phyloP scores from a whole-genome alignment of 2,329 filamentous ascomycete species.

The Trichoderma semiorbis region DNA sequence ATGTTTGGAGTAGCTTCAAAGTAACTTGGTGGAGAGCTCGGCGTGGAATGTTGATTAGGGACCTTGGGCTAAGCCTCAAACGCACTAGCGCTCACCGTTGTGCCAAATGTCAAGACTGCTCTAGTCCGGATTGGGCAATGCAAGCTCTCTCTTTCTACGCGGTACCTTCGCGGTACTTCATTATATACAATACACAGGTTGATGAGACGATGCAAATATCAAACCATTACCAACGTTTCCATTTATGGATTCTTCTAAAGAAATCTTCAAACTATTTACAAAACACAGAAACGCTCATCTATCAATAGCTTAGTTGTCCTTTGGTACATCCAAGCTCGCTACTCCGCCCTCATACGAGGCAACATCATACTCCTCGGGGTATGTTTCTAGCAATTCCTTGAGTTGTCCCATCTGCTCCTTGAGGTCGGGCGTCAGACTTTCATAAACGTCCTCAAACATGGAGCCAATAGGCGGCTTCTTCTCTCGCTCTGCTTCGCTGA shows the following conservation, averaged over 20 bases:
- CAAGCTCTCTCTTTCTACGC: neutral
- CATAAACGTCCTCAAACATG: conserved; percentile 88
- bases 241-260: neutral
- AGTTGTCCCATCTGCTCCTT: conserved; percentile 69
- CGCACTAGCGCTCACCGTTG: neutral
- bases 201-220: neutral
- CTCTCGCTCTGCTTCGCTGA: conserved; percentile 76
- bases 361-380: conserved; percentile 90
- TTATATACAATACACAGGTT: neutral
- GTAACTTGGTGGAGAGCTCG: neutral
- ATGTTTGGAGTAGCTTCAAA: neutral
- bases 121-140: neutral
- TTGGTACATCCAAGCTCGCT: conserved; percentile 49
- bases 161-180: neutral
- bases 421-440: conserved; percentile 76
- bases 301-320: neutral
- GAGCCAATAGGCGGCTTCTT: conserved; percentile 69
- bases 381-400: conserved; percentile 72
- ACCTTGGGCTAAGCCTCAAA: neutral
- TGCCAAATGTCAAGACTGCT: neutral
- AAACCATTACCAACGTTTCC: neutral
- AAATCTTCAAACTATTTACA: neutral
- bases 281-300: neutral
- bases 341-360: conserved; percentile 71
- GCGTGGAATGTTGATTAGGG: neutral